Evolutionary conservation across 2,329 filamentous ascomycete genomes (phyloP).

Genomic region (Curvularia hawaiiensis): DNA sequence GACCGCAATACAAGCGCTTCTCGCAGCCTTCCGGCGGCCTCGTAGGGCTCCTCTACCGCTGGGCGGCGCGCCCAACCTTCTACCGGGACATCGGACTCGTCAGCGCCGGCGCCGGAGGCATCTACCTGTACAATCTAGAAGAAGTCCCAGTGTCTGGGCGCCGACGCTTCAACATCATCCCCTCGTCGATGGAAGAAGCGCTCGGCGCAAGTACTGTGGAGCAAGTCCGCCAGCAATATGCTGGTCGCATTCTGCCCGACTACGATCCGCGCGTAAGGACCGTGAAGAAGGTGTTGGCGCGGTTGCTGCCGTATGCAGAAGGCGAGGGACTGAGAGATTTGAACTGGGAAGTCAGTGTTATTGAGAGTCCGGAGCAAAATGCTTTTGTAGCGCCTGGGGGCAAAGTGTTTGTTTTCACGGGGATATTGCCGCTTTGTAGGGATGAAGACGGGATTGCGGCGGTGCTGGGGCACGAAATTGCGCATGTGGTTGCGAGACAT

Average conservation of each 20-base stretch:
- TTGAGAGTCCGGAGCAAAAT: conserved; percentile 71
- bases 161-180: conserved; percentile 73
- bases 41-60: conserved; percentile 40
- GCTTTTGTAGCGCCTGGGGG: conserved; percentile 79
- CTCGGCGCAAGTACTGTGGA: conserved; percentile 62
- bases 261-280: conserved; percentile 61
- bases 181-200: conserved; percentile 59
- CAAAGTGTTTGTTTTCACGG: conserved; percentile 80
- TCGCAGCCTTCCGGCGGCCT: conserved; percentile 18
- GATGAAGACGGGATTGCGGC: conserved; percentile 74
- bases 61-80: conserved; percentile 54
- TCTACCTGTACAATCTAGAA: conserved; percentile 74
- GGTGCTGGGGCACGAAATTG: conserved; percentile 80
- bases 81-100: conserved; percentile 53
- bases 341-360: conserved; percentile 74
- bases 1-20: conserved; percentile 41
- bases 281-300: conserved; percentile 68
- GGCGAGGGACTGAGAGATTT: conserved; percentile 48
- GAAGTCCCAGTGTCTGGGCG: conserved; percentile 74
- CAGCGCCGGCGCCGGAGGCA: conserved; percentile 52
- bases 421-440: conserved; percentile 69
- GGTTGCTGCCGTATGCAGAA: conserved; percentile 71
- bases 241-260: conserved; percentile 62
- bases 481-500: conserved; percentile 63
- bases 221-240: conserved; percentile 61